Evolutionary conservation across 2,329 filamentous ascomycete species (phyloP).

Genomic region (Stagonosporopsis vannaccii): DNA sequence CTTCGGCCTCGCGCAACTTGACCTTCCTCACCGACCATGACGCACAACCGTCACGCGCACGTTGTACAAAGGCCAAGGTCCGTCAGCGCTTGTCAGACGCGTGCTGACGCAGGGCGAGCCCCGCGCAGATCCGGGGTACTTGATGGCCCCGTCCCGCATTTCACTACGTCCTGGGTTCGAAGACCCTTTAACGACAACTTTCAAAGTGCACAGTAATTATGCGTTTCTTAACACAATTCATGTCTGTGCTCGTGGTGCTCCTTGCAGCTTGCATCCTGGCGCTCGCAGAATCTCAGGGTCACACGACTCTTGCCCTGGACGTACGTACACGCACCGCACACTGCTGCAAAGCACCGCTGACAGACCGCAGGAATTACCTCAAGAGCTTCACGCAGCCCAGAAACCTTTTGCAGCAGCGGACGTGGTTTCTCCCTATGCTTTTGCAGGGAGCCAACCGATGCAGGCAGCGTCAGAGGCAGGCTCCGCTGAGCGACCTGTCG

Average conservation of each 20-base stretch:
- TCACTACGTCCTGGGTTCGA: not conserved
- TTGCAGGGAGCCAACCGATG: slow-evolving; percentile 1
- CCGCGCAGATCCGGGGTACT: slow-evolving; percentile 19
- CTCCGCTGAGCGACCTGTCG: slow-evolving; percentile 11
- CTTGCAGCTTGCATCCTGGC: slow-evolving; percentile 4
- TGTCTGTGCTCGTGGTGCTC: not conserved
- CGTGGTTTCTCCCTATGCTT: not conserved
- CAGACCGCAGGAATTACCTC: not conserved
- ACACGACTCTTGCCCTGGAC: not conserved
- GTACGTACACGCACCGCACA: not conserved
- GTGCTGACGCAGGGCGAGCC: slow-evolving; percentile 17
- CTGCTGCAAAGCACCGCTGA: not conserved
- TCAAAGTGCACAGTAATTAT: not conserved
- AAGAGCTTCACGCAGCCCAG: not conserved
- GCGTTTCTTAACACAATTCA: not conserved
- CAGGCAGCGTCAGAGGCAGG: slow-evolving; percentile 18
- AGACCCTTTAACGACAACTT: not conserved
- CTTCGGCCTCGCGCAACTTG: not conserved
- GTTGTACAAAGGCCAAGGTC: slow-evolving; percentile 12
- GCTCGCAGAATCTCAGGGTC: slow-evolving; percentile 2
- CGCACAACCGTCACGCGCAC: slow-evolving; percentile 9
- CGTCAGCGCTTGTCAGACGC: slow-evolving; percentile 5
- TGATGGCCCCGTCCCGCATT: slow-evolving; percentile 3
- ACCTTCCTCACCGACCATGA: not conserved
- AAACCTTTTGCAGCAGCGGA: not conserved